Base-by-base conservation (phyloP, 2,329 filamentous ascomycete genomes). In the Hypoxylon sp. region DNA sequence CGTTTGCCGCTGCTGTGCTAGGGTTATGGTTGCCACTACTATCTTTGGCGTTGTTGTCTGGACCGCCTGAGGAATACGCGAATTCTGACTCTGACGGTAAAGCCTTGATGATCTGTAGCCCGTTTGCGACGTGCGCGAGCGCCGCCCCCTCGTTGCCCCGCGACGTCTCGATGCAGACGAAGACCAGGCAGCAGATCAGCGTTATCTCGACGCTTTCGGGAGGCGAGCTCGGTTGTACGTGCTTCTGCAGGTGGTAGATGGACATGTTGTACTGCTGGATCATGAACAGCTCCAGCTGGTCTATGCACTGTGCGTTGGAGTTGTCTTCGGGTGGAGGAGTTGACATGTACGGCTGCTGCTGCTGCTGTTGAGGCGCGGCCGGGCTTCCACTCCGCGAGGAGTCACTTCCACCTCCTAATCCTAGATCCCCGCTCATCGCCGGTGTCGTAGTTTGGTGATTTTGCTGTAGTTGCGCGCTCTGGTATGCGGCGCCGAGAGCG, bases 241-340 rank as follows among this genome's bases (percentile, higher is more conserved):
- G 74, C 37, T 58, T 63, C 31, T 75, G 74, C 14, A 81, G 74
- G 19, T 76, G 74, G 52, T 77, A 77, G 57, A 82, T 79, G 19
- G 80, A 78, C 9, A 74, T 73, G 70, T 78, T 80, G 69, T 82
- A 82, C 58, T 82, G 79, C 60, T 79, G 76, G 62, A 82, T 78
- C 44, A 77, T 78, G 68, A 81, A 80, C 5, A 79, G 70, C 52
- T 82, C 80, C 3, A 78, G 72, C 29, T 77, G 71, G 24, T 74
- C 74, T 4, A 71, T 70, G 31, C 52, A 24, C 3, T 48, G 59
- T 0, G 19, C 33, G 31, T 54, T 51, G 24, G 39, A 44, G 39
- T 24, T 22, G 33, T 65, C 64, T 8, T 67, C 64, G 9, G 60
- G 57, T 13, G 58, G 53, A 0, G 61, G 57, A 1, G 60, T 62